A percentile compares a stretch with the other conserved stretches of the same genome.
These are phyloP conservation scores for Ceratonia siliqua DNA, from an alignment of 306 rosid genomes.

Conservation along the genomic window DNA sequence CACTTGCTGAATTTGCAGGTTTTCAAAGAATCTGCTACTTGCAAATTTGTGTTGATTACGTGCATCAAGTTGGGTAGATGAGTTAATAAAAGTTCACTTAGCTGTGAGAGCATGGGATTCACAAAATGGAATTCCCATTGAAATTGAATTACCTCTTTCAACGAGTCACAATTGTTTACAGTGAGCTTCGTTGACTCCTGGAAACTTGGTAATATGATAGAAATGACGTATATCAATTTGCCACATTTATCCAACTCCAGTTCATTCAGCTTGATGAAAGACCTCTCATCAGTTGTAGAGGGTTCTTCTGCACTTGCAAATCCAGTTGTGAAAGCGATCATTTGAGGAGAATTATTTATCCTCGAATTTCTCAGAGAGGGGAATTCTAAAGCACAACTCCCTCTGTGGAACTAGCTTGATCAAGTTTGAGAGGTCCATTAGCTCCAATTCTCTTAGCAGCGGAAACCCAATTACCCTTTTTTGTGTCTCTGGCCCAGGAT, in stretches of 20 bases:
- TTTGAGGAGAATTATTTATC: background rate
- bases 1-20: background rate
- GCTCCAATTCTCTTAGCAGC: background rate
- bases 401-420: background rate
- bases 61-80: background rate
- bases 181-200: constrained; percentile 20
- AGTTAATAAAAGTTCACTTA: background rate
- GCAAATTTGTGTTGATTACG: background rate
- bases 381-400: background rate
- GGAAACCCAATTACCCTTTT: background rate
- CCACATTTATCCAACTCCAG: background rate
- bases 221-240: background rate
- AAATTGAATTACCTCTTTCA: constrained; percentile 9
- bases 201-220: background rate
- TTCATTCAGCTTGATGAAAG: constrained; percentile 2
- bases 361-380: background rate
- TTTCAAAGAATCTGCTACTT: background rate
- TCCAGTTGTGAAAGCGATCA: background rate
- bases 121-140: background rate
- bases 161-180: constrained; percentile 14
- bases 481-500: background rate
- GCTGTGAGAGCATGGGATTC: background rate
- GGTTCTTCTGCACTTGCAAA: accelerated
- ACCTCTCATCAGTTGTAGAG: background rate
- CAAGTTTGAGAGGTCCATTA: background rate